Conservation (phyloP, 371 early-diverging fungal species). For the Phascolomyces articulosus region DNA sequence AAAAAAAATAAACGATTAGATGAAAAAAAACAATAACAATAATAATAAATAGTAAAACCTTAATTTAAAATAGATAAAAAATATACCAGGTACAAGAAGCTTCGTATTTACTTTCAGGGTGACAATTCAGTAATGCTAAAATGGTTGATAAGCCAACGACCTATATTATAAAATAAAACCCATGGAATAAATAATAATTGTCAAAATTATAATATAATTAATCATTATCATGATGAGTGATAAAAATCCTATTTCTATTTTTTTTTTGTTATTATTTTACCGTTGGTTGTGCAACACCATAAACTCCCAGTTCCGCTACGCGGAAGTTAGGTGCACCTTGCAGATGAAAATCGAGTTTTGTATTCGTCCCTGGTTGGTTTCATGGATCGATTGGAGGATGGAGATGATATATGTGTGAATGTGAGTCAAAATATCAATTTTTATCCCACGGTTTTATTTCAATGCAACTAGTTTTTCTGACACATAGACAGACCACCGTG, state of each 20-base stretch:
- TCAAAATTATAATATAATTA: not conserved
- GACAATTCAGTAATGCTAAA: conserved; percentile 60
- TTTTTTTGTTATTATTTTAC: conserved; percentile 20
- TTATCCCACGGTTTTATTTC: no score
- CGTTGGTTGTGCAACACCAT: conserved; percentile 76
- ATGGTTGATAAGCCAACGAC: conserved; percentile 66
- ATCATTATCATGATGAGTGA: no score
- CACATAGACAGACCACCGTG: no score
- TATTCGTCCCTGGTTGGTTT: conserved; percentile 44
- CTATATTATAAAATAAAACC: conserved; percentile 18
- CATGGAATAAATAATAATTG: not conserved
- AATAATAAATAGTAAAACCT: not conserved
- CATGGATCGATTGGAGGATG: no score
- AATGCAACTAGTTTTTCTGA: no score
- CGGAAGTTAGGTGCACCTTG: conserved; percentile 80
- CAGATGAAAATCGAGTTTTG: conserved; percentile 64
- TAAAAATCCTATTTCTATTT: no score
- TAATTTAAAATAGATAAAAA: conserved; percentile 6
- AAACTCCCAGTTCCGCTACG: conserved; percentile 62
- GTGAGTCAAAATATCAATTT: no score
- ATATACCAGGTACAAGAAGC: conserved; percentile 50
- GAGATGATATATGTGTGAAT: no score
- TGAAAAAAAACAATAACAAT: not conserved
- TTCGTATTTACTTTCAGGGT: conserved; percentile 41
- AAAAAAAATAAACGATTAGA: not conserved